Conservation (phyloP, 1,139 yeast genomes). For the Petasospora rhodanensis region DNA sequence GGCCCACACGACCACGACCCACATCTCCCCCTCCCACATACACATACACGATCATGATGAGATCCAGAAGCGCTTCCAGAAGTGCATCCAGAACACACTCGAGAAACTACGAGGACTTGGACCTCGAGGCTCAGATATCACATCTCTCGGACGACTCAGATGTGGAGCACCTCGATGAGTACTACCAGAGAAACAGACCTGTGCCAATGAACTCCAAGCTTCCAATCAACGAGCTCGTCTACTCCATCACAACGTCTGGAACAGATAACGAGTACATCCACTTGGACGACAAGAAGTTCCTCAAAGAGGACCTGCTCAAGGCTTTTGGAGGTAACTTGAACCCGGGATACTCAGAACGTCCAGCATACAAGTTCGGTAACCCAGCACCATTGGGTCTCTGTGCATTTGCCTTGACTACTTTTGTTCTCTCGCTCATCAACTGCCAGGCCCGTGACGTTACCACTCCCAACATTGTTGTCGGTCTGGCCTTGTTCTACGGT, state of each 20-base stretch:
- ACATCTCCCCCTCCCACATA: too few species aligned
- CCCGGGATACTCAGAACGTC: constrained; percentile 46
- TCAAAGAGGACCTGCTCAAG: constrained; percentile 43
- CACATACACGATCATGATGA: too few species aligned
- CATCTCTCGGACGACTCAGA: constrained; percentile 16
- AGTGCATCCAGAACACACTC: constrained; percentile 8
- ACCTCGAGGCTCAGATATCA: constrained; percentile 18
- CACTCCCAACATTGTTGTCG: constrained; percentile 47
- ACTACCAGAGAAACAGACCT: constrained; percentile 10
- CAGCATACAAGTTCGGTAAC: constrained; percentile 72
- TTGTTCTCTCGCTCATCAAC: constrained; percentile 67
- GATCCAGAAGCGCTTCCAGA: constrained; percentile 9
- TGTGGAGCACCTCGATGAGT: constrained; percentile 7
- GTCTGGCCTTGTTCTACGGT: constrained; percentile 66
- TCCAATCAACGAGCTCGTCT: constrained; percentile 14
- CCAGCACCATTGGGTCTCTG: constrained; percentile 86
- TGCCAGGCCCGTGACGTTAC: constrained; percentile 57
- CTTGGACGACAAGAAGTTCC: constrained; percentile 57
- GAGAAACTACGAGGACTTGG: constrained; percentile 9
- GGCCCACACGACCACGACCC: too few species aligned
- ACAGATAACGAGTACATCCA: constrained; percentile 48
- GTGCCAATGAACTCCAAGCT: constrained; percentile 9
- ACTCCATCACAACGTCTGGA: constrained; percentile 29
- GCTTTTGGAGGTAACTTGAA: constrained; percentile 60
- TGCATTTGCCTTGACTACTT: constrained; percentile 82